Conservation (phyloP, 805 yeast species). For the Tetrapisispora nanseiensis region DNA sequence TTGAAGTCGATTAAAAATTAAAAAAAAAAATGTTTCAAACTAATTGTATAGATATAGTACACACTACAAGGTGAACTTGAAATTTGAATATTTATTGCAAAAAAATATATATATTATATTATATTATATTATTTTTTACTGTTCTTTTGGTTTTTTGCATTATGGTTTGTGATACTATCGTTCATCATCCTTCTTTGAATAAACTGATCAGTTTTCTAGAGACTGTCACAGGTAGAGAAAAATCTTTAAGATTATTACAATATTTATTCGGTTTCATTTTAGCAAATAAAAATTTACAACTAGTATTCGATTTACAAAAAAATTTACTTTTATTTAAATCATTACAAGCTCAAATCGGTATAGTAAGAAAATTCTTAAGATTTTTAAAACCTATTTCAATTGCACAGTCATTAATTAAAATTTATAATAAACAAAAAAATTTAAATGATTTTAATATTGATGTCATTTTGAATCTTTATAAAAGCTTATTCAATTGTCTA, state of each 20-base stretch:
- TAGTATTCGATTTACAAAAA: background rate
- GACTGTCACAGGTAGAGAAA: slow-evolving; percentile 68
- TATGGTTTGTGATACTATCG: slow-evolving; percentile 60
- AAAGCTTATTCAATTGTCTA: slow-evolving; percentile 52
- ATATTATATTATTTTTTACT: no score
- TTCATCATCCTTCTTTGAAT: slow-evolving; percentile 63
- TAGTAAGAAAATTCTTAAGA: slow-evolving; percentile 76
- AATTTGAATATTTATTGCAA: no score
- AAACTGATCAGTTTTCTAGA: slow-evolving; percentile 57
- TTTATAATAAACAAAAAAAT: slow-evolving; percentile 47
- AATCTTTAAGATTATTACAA: slow-evolving; percentile 66
- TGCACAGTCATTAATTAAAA: slow-evolving; percentile 55
- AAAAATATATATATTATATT: no score
- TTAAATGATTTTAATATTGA: background rate
- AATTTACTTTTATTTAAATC: slow-evolving; percentile 24
- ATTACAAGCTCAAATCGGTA: slow-evolving; percentile 52
- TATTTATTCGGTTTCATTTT: slow-evolving; percentile 57
- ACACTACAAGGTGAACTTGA: no score
- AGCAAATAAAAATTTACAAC: slow-evolving; percentile 35
- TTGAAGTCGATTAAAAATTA: no score
- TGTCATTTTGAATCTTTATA: slow-evolving; percentile 26
- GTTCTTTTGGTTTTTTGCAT: no score
- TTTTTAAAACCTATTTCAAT: slow-evolving; percentile 73
- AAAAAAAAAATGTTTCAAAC: no score
- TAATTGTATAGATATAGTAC: no score